Base-by-base conservation (phyloP, 2,329 filamentous ascomycete genomes). In the Ascochyta fabae region DNA sequence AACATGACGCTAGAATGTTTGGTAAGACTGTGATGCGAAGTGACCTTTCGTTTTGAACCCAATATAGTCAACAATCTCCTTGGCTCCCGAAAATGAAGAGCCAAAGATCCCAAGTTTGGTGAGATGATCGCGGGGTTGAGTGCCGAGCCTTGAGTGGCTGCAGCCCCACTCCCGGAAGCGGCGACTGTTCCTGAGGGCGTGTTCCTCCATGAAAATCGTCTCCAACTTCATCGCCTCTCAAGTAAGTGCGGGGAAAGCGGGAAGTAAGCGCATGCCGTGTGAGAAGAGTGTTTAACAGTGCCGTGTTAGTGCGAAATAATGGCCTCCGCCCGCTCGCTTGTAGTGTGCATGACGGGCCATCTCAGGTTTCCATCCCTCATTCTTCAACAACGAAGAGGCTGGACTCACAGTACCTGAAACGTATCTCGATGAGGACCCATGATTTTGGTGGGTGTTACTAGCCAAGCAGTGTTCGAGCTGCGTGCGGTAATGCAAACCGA, bases 151-250 rank as follows among this genome's bases (percentile, higher is more conserved):
- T 29, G 15, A 2, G 38, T 44, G 13, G 45, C 53, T 53, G 56
- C 59, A 54, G 29, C 36, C 26, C 36, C 36, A 19, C 34, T 43
- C 42, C 62, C 56, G 56, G 59, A 62, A 60, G 41, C 48, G 43
- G 40, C 46, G 35, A 44, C 15, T 22, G 45, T 39, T 29, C 31
- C 33, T 53, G n/a, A 29, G 33, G 7, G 40, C 45, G 26, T 19
- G 19, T 38, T 31, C 31, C 24, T 47, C 33, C 15, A 44, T 35
- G 31, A 39, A 33, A 24, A 27, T 22, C 27, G 4, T n/a, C 24
- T 31, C 39, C 39, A 27, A 24, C 26, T 12, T 13, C 22, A 33
- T 40, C 24, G 12, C 26, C 22, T 33, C 8, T 16, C 15, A 16
- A 31, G 29, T 4, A 12, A 4, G 12, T 12, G 29, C 3, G 12